Evolutionary conservation across 257 asterid species (phyloP).

Genomic region (Forsythia suspensa): DNA sequence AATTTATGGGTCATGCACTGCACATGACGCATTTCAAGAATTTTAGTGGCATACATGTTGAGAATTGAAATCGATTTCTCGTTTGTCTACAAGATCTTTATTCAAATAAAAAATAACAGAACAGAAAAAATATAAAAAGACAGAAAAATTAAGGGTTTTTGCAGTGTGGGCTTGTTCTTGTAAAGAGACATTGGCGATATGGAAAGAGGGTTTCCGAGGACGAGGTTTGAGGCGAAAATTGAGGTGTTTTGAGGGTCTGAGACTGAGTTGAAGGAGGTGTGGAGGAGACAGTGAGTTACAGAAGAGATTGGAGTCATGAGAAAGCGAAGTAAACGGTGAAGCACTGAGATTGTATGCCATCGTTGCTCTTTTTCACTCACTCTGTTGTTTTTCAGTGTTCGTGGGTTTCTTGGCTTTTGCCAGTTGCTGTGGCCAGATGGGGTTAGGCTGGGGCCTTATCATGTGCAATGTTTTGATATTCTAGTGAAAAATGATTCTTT

Average conservation of each 20-base stretch:
- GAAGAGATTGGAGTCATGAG: conserved; percentile 43
- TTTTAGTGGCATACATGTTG: not conserved
- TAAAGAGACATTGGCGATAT: conserved; percentile 32
- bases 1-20: not conserved
- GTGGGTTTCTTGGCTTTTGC: conserved; percentile 7
- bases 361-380: conserved; percentile 3
- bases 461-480: not conserved
- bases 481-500: too few species aligned
- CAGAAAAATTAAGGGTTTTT: not conserved
- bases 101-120: too few species aligned
- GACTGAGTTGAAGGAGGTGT: conserved; percentile 29
- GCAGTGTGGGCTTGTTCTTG: conserved; percentile 32
- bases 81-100: too few species aligned
- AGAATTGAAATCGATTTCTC: too few species aligned
- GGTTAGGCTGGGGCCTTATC: not conserved
- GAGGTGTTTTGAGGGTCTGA: conserved; percentile 24
- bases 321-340: conserved; percentile 40
- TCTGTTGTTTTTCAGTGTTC: not conserved
- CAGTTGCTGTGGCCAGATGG: not conserved
- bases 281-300: conserved; percentile 42
- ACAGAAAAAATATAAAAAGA: too few species aligned
- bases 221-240: conserved; percentile 32
- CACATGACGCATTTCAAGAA: too few species aligned
- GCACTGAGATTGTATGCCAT: conserved; percentile 57
- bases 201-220: conserved; percentile 25